Conservation (phyloP, 805 yeast genomes). For the Saccharomycopsis fermentans region DNA sequence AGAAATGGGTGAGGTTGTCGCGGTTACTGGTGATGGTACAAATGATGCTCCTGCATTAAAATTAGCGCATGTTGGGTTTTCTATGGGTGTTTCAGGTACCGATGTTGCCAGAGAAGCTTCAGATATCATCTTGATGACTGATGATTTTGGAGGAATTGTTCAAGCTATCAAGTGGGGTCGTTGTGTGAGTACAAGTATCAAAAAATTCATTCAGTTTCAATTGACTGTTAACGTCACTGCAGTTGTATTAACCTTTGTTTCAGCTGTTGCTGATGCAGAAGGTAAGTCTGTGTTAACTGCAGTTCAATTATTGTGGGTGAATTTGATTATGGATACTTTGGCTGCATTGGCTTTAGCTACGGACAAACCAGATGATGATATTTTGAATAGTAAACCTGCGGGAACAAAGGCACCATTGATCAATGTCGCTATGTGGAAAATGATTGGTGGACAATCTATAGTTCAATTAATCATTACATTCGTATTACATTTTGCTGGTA, state of each 20-base stretch:
- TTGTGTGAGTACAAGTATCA: constrained; percentile 88
- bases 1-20: constrained; percentile 83
- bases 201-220: constrained; percentile 93
- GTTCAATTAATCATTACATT: constrained; percentile 77
- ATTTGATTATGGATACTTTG: constrained; percentile 94
- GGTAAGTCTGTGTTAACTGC: constrained; percentile 90
- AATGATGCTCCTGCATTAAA: constrained; percentile 97
- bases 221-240: constrained; percentile 95
- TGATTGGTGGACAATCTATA: constrained; percentile 82
- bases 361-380: constrained; percentile 83
- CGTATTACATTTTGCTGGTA: constrained; percentile 71
- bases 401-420: constrained; percentile 74
- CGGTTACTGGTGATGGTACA: constrained; percentile 99
- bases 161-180: constrained; percentile 98
- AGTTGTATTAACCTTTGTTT: constrained; percentile 84
- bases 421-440: constrained; percentile 93
- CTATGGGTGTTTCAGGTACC: constrained; percentile 98
- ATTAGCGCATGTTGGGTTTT: constrained; percentile 94
- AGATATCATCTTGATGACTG: constrained; percentile 85
- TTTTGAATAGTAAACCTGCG: constrained; percentile 72
- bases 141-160: constrained; percentile 89
- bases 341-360: constrained; percentile 98
- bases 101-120: constrained; percentile 98
- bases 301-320: constrained; percentile 95
- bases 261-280: constrained; percentile 76